Base-by-base conservation (phyloP, 768 basidiomycete genomes). In the Candolleomyces aberdarensis region DNA sequence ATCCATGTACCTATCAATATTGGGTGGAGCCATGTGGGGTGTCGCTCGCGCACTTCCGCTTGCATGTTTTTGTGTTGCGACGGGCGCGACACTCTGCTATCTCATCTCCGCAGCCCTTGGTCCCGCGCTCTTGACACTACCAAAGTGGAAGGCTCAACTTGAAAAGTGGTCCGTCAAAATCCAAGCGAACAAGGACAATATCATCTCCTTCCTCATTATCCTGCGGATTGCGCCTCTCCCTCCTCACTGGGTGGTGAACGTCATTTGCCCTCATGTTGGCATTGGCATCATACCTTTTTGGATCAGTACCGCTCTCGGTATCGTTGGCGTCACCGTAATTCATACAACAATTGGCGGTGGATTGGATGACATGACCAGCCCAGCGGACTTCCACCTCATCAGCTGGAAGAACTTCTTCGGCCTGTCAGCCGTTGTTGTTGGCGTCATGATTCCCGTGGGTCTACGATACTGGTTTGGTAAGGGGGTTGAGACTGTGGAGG, bases 1-100 rank as follows among this genome's bases (percentile, higher is more conserved):
- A 1, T 96, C 94, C 47, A 96, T 98, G 95, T 98, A 98, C 71
- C 85, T 98, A 52, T 94, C 94, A 57, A 97, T 98, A 68, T 86
- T 98, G 13, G 95, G 92, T 19, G 96, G 96, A 39, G 96, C 96
- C 0, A 91, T 97, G 3, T 98, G 94, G 88, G 96, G 96, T 43
- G 88, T 96, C 31, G 75, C 91, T 2, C 76, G 86, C 11, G 96
- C 96, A 0, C 81, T 98, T 5, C 89, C 92, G 5, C 83, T 98
- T n/a, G 91, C 91, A 10, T 98, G 96, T 67, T 83, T 88, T 64
- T 96, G 94, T 72, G 92, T 98, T 58, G 94, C 95, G 14, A 83
- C 88, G 0, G 96, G 96, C 40, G 94, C 94, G 0, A 83, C 94
- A 0, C 82, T 98, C 8, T 97, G 96, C 77, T 98, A 98, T 75